Conservation (phyloP, 2,329 filamentous ascomycete species). For the Blastomyces gilchristii region DNA sequence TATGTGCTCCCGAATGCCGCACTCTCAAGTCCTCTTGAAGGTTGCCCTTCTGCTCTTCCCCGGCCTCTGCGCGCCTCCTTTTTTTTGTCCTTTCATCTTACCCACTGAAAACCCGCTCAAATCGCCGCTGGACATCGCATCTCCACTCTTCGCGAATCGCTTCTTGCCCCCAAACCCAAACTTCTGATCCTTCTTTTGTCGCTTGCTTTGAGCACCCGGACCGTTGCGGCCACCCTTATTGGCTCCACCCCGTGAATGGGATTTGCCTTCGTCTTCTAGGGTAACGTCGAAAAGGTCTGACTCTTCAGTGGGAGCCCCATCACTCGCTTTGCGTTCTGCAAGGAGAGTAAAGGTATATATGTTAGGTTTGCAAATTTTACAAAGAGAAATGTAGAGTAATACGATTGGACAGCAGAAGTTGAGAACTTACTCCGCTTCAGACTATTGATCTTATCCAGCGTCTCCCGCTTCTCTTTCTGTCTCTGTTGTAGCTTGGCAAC, state of each 20-base stretch:
- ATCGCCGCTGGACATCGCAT: constrained; percentile 73
- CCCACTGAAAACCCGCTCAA: constrained; percentile 67
- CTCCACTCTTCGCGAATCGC: constrained; percentile 77
- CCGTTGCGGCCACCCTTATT: constrained; percentile 21
- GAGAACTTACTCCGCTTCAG: constrained; percentile 82
- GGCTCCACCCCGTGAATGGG: constrained; percentile 33
- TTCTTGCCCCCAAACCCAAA: constrained; percentile 97
- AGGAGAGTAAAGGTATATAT: constrained; percentile 3
- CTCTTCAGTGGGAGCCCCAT: constrained; percentile 58
- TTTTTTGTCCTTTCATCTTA: constrained; percentile 62
- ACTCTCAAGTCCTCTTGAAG: constrained; percentile 19
- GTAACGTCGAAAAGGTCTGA: constrained; percentile 86
- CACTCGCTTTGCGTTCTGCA: constrained; percentile 68
- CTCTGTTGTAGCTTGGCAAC: constrained; percentile 91
- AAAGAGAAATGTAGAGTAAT: neutral
- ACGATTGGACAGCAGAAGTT: neutral
- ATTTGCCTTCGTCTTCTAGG: constrained; percentile 59
- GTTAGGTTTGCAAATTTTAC: constrained; percentile 19
- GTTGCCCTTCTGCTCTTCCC: constrained; percentile 43
- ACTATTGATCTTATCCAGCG: constrained; percentile 86
- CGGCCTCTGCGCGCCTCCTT: constrained; percentile 34
- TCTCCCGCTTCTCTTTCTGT: constrained; percentile 82
- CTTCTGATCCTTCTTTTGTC: constrained; percentile 88
- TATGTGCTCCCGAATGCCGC: neutral
- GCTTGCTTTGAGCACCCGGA: constrained; percentile 49